Evolutionary conservation across 495 filamentous ascomycete genomes (phyloP).

Genomic region (Penicillium paradoxum): DNA sequence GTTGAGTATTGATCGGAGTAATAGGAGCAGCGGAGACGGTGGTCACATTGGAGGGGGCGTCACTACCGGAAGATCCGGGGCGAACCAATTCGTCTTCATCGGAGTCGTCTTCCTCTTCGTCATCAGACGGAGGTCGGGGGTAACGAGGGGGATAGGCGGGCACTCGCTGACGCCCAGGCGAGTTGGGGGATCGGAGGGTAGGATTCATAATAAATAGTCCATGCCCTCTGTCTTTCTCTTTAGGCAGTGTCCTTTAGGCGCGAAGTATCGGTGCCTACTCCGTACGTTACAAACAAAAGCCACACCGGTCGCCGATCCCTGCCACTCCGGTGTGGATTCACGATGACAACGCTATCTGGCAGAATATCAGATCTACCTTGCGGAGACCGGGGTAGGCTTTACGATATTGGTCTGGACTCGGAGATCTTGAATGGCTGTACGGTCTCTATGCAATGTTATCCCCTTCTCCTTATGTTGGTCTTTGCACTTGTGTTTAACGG

Average conservation of each 20-base stretch:
- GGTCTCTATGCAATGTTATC: neutral
- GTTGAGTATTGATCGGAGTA: slow-evolving; percentile 23
- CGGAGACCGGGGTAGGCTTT: slow-evolving; percentile 4
- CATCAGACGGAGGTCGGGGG: slow-evolving; percentile 18
- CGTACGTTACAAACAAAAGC: slow-evolving; percentile 4
- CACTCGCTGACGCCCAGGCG: slow-evolving; percentile 27
- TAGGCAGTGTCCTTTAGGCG: slow-evolving; percentile 1
- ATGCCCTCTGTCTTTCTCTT: slow-evolving; percentile 5
- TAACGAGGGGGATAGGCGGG: slow-evolving; percentile 14
- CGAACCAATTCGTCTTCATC: slow-evolving; percentile 38
- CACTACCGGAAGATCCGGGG: slow-evolving; percentile 48
- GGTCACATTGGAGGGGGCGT: slow-evolving; percentile 51
- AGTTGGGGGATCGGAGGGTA: slow-evolving; percentile 26
- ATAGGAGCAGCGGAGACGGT: slow-evolving; percentile 34
- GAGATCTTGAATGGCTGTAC: too few relatives aligned
- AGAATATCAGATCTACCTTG: slow-evolving; percentile 6
- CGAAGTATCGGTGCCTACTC: neutral
- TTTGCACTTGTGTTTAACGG: neutral
- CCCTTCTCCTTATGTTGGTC: neutral
- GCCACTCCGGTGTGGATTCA: slow-evolving; percentile 2
- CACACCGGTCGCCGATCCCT: slow-evolving; percentile 6
- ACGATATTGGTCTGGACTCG: neutral
- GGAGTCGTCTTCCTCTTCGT: slow-evolving; percentile 25
- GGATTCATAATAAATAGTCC: slow-evolving; percentile 22
- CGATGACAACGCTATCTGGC: slow-evolving; percentile 1